Evolutionary conservation across 805 yeast species (phyloP), one percentile per base, ranked within the genome.

Genomic region (Metschnikowia continentalis): DNA sequence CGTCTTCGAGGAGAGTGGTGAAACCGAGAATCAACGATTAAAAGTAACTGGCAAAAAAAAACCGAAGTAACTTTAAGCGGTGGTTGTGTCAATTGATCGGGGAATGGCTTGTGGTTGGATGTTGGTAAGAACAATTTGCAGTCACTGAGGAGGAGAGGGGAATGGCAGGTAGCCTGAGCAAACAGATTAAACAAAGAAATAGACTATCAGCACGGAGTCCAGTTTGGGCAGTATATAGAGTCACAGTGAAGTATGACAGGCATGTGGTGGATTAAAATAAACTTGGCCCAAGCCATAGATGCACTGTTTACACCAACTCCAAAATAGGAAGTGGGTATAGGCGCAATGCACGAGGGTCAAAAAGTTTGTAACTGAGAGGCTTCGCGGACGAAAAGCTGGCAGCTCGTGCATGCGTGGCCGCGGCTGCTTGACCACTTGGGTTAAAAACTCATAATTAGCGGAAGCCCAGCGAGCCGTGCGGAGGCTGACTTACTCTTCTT

Each of bases 221-320:
- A 15, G 43, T 40, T 30, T 15, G 43, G n/a, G 43, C 14, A 15
- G 33, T n/a, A 15, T n/a, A 26, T 30, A 13, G 26, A 40, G 14
- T 42, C 46, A n/a, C 37, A 33, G 46, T n/a, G 32, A 14, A 20
- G 30, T 32, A 19, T 20, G 19, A 20, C 37, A 17, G 46, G 35
- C 46, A 33, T 15, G 26, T 11, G 46, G 46, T 20, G 32, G 8
- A 42, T 22, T 33, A 33, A 42, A 42, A 33, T 32, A 33, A 23
- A 33, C 32, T 32, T 6, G 20, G 14, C 30, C 32, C 32, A 20
- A 33, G 46, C 32, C 46, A 37, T 19, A 42, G 46, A 32, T 42
- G 46, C 46, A 42, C n/a, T 42, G 46, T 42, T 42, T 42, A 42
- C 46, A 20, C 32, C 26, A 19, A 33, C 22, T n/a, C 46, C 46